Percentiles rank a stretch among this genome's conserved stretches.
Evolutionary conservation across 2,329 filamentous ascomycete species (phyloP).

Genomic region (Diplodia corticola): DNA sequence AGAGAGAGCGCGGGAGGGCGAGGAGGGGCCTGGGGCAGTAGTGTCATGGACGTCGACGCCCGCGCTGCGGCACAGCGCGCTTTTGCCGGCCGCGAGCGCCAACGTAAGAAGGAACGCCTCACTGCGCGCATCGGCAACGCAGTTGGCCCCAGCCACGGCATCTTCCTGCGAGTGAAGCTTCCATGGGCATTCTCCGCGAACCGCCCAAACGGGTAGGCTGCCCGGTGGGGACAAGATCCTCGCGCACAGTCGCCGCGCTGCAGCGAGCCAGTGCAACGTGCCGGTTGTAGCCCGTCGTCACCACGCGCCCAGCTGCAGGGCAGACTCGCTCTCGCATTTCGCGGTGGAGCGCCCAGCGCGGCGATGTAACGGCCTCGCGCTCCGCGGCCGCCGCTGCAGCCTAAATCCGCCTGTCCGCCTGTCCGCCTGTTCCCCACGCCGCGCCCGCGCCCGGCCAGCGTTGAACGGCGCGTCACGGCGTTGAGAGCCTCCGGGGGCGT

Average conservation of each 20-base stretch:
- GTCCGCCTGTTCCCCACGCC: neutral
- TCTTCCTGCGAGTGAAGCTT: slow-evolving; percentile 21
- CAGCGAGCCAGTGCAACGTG: slow-evolving; percentile 6
- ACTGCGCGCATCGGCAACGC: slow-evolving; percentile 15
- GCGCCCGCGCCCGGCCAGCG: neutral
- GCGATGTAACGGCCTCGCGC: neutral
- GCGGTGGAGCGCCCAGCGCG: slow-evolving; percentile 4
- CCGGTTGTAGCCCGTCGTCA: neutral
- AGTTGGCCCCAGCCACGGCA: slow-evolving; percentile 9
- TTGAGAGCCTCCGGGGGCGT: slow-evolving; percentile 4
- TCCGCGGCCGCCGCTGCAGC: neutral
- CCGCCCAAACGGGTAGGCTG: slow-evolving; percentile 13
- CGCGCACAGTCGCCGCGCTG: slow-evolving; percentile 13
- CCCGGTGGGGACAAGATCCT: slow-evolving; percentile 17
- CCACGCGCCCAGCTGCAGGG: neutral
- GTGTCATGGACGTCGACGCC: slow-evolving; percentile 11
- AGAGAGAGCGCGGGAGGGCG: slow-evolving; percentile 4
- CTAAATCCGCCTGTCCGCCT: neutral
- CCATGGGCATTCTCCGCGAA: slow-evolving; percentile 16
- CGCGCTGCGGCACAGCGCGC: slow-evolving; percentile 16
- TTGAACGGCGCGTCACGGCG: neutral
- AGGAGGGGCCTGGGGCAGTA: slow-evolving; percentile 8
- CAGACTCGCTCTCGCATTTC: slow-evolving; percentile 2
- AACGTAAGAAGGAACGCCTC: slow-evolving; percentile 20
- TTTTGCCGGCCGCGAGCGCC: slow-evolving; percentile 15